These are phyloP conservation scores for Quillaja saponaria DNA, from an alignment of 306 rosid genomes.

Conservation along the genomic window DNA sequence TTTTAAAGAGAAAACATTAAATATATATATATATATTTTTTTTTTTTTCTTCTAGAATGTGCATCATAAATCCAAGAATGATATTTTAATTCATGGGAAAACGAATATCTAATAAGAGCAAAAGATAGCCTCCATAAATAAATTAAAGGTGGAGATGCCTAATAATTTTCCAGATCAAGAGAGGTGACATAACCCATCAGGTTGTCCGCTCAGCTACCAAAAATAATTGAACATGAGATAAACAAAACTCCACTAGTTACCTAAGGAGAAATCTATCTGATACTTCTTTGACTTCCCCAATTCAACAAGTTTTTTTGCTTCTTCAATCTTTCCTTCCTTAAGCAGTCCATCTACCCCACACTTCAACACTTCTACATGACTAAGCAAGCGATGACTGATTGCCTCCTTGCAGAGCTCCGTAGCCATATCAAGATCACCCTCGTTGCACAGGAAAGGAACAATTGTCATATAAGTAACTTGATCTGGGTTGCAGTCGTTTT, in stretches of 20 bases:
- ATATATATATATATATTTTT: too few relatives aligned
- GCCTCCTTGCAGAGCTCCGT: conserved; percentile 36
- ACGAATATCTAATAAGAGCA: too few relatives aligned
- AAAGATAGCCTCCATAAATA: too few relatives aligned
- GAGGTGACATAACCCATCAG: too few relatives aligned
- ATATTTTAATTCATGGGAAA: too few relatives aligned
- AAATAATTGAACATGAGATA: background rate
- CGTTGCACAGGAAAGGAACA: conserved; percentile 35
- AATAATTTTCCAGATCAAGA: too few relatives aligned
- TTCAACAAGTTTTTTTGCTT: conserved; percentile 37
- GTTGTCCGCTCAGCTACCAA: too few relatives aligned
- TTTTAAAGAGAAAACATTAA: too few relatives aligned
- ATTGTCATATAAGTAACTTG: conserved; percentile 24
- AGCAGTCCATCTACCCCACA: conserved; percentile 37
- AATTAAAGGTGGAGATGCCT: too few relatives aligned
- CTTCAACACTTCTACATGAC: conserved; percentile 11
- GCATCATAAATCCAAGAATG: too few relatives aligned
- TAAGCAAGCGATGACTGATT: background rate
- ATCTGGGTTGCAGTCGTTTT: conserved; percentile 18
- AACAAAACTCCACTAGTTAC: conserved; percentile 10
- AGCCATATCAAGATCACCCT: conserved; percentile 42
- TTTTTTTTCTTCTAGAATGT: too few relatives aligned
- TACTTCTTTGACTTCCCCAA: conserved; percentile 27
- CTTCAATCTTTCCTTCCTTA: conserved; percentile 32
- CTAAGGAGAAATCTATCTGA: conserved; percentile 22